Conservation (phyloP, 805 yeast species). For the Candida golubevii region DNA sequence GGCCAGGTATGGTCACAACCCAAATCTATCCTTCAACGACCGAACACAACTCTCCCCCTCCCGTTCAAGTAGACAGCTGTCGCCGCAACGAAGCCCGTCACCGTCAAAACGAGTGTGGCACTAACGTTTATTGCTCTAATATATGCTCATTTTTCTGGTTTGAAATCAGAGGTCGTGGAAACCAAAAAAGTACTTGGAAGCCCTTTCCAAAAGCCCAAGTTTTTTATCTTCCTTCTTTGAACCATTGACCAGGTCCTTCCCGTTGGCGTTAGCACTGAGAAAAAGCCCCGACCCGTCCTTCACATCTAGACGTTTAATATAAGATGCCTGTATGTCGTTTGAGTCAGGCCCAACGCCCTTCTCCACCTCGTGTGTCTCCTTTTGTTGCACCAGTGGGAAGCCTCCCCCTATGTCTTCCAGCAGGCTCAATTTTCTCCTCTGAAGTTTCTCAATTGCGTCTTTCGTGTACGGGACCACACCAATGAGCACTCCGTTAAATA, state of each 20-base stretch:
- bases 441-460: slow-evolving; percentile 55
- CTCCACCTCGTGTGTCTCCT: slow-evolving; percentile 10
- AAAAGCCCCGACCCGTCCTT: slow-evolving; percentile 39
- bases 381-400: slow-evolving; percentile 7
- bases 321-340: slow-evolving; percentile 17
- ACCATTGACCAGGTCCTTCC: slow-evolving; percentile 17
- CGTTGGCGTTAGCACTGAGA: slow-evolving; percentile 22
- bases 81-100: slow-evolving; percentile 19
- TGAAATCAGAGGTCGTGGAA: slow-evolving; percentile 36
- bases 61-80: slow-evolving; percentile 14
- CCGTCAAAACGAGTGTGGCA: slow-evolving; percentile 19
- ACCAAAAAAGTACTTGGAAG: slow-evolving; percentile 38
- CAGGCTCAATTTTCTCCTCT: slow-evolving; percentile 38
- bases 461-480: slow-evolving; percentile 69
- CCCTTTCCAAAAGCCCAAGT: slow-evolving; percentile 30
- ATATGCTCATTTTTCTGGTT: background rate
- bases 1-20: slow-evolving; percentile 13
- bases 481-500: slow-evolving; percentile 61
- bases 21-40: slow-evolving; percentile 14
- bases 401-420: slow-evolving; percentile 48
- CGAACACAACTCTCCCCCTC: slow-evolving; percentile 17
- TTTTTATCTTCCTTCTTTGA: slow-evolving; percentile 25
- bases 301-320: slow-evolving; percentile 31
- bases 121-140: slow-evolving; percentile 5
- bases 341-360: slow-evolving; percentile 12